A percentile compares a stretch with the other conserved stretches of the same genome.
Evolutionary conservation across 2,329 filamentous ascomycete species (phyloP).

Genomic region (Fusarium nodosum): DNA sequence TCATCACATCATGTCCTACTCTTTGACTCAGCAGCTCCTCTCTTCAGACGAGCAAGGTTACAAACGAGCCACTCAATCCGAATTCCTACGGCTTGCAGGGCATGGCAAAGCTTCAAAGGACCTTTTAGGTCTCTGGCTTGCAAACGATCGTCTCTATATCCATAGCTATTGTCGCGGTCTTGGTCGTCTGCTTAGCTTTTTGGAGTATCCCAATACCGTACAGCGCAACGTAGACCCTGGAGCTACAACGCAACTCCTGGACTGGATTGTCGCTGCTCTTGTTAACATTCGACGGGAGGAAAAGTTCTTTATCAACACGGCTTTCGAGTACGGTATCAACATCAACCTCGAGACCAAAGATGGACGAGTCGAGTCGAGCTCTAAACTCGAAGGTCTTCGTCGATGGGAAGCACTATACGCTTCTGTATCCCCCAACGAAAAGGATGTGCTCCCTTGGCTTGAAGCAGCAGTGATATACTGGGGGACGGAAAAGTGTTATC

Average conservation of each 20-base stretch:
- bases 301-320: slow-evolving; percentile 75
- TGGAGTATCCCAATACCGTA: slow-evolving; percentile 64
- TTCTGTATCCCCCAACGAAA: slow-evolving; percentile 63
- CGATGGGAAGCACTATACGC: slow-evolving; percentile 65
- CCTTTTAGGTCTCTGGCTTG: slow-evolving; percentile 74
- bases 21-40: slow-evolving; percentile 71
- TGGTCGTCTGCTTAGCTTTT: slow-evolving; percentile 72
- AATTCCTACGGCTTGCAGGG: slow-evolving; percentile 76
- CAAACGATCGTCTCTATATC: slow-evolving; percentile 79
- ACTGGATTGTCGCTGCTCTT: slow-evolving; percentile 74
- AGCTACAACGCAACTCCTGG: slow-evolving; percentile 68
- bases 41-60: slow-evolving; percentile 62
- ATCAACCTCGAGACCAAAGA: slow-evolving; percentile 56
- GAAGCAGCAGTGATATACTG: slow-evolving; percentile 81
- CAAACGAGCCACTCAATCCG: slow-evolving; percentile 71
- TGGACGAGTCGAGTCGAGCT: slow-evolving; percentile 47
- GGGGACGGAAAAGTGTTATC: slow-evolving; percentile 78
- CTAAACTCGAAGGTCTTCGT: slow-evolving; percentile 57
- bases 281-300: slow-evolving; percentile 77
- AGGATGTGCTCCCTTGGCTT: slow-evolving; percentile 62
- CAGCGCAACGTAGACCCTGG: slow-evolving; percentile 27
- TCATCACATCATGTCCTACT: slow-evolving; percentile 41
- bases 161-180: slow-evolving; percentile 78
- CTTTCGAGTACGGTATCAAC: slow-evolving; percentile 69
- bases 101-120: slow-evolving; percentile 70